Percentiles rank a stretch among this genome's conserved stretches.
Conservation (phyloP, 345 rosid genomes). For the Dimocarpus longan region DNA sequence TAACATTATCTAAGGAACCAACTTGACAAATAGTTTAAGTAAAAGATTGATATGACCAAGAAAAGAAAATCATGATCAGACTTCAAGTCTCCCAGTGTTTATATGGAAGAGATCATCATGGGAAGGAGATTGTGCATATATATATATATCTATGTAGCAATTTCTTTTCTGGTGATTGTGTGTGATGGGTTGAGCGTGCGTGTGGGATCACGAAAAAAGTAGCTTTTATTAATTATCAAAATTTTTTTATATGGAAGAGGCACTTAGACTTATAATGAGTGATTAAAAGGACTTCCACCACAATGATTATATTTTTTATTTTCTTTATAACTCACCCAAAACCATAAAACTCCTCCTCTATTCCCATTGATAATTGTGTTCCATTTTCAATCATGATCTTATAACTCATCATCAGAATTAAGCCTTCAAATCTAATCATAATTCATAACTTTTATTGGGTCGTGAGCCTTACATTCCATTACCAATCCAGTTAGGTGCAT, state of each 20-base stretch:
- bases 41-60: slow-evolving; percentile 3
- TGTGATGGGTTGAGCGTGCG: slow-evolving; percentile 41
- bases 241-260: slow-evolving; percentile 21
- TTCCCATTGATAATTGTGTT: no score
- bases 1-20: slow-evolving; percentile 33
- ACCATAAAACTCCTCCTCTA: no score
- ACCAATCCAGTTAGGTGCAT: neutral
- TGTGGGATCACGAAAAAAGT: slow-evolving; percentile 23
- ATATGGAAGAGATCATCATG: no score
- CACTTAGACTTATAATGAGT: slow-evolving; percentile 19
- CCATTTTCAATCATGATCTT: no score
- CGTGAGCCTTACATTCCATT: slow-evolving; percentile 17
- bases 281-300: slow-evolving; percentile 29
- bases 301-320: neutral
- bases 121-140: no score
- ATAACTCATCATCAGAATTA: neutral
- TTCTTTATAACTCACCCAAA: no score
- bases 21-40: slow-evolving; percentile 26
- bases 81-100: no score
- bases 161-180: neutral
- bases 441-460: slow-evolving; percentile 11
- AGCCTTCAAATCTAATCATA: slow-evolving; percentile 6
- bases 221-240: slow-evolving; percentile 13
- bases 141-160: neutral
- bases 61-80: slow-evolving; percentile 5